phyloP scores from a whole-genome alignment of 1,284 basidiomycete species.

The Boletus sp. region DNA sequence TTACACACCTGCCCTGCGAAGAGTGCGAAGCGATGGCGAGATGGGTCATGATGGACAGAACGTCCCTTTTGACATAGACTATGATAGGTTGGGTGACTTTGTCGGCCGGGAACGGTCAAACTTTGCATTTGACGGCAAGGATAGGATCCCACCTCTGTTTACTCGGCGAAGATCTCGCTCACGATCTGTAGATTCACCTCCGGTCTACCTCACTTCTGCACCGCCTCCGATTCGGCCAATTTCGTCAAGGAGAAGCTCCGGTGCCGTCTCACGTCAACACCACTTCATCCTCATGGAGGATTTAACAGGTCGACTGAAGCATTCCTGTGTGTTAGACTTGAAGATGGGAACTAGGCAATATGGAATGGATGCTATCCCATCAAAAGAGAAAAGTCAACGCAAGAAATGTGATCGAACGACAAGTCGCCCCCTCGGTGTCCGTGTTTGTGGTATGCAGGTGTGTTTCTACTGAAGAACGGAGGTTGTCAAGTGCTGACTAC shows the following conservation, averaged over 20 bases:
- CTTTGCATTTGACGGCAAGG: slow-evolving; percentile 21
- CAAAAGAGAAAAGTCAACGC: slow-evolving; percentile 96
- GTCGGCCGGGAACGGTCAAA: slow-evolving; percentile 25
- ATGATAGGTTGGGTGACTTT: slow-evolving; percentile 27
- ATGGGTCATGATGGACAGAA: slow-evolving; percentile 33
- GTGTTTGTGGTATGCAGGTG: slow-evolving; percentile 99
- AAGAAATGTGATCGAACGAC: slow-evolving; percentile 98
- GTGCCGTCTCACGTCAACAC: slow-evolving; percentile 77
- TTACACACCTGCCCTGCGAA: slow-evolving; percentile 43
- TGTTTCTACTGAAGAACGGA: slow-evolving; percentile 30
- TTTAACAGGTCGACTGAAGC: slow-evolving; percentile 89
- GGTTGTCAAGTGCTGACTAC: slow-evolving; percentile 9
- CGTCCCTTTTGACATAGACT: slow-evolving; percentile 50
- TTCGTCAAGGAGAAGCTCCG: slow-evolving; percentile 33
- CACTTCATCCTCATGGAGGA: slow-evolving; percentile 99
- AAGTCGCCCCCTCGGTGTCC: slow-evolving; percentile 83
- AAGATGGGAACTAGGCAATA: slow-evolving; percentile 99
- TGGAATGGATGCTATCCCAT: slow-evolving; percentile 88
- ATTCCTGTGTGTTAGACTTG: slow-evolving; percentile 94
- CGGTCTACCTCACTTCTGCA: slow-evolving; percentile 13
- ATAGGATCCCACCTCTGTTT: slow-evolving; percentile 27
- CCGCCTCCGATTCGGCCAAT: slow-evolving; percentile 25
- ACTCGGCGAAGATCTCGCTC: slow-evolving; percentile 54
- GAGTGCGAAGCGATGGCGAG: slow-evolving; percentile 59
- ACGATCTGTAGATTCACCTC: slow-evolving; percentile 42